Base-by-base conservation (phyloP, 2,329 filamentous ascomycete species). In the Scedosporium dehoogii region DNA sequence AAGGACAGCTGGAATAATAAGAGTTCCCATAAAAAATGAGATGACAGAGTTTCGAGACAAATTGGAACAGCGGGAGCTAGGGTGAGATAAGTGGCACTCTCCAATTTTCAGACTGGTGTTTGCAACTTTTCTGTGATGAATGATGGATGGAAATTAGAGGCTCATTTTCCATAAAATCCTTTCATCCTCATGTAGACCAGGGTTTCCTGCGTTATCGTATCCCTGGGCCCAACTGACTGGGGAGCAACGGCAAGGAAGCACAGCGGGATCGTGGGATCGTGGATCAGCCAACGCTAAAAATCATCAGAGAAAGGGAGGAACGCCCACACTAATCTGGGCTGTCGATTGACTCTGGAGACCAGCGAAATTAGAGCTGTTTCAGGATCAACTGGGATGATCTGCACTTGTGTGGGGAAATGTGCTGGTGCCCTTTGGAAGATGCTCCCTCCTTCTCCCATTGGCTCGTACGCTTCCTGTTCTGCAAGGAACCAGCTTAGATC, bases 361-460 rank as follows among this genome's bases (percentile, higher is more conserved):
- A 29, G 55, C 46, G 59, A 61, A 56, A 61, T 61, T 61, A 61
- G 46, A 56, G 48, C 59, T 51, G 59, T 61, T 61, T 61, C 59
- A 61, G 59, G 59, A 55, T 56, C 59, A 38, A 56, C 46, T 51
- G 33, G 59, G 42, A 38, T 61, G 59, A 61, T 61, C 46, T 55
- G 27, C 59, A 6, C n/a, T 10, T 33, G 27, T 33, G 55, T 33
- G 55, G 55, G 55, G 55, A 58, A 58, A 27, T 23, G 23, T 14
- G 51, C 51, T 29, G 51, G 51, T 18, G 18, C 16, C 18, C 44
- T 55, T 25, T 27, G 23, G 51, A 29, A 23, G 51, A 25, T 14
- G 12, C 6, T 12, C 21, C 10, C 21, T 23, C 51, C 23, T 18
- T 18, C 51, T 55, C 51, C 23, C 23, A 55, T 55, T 55, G 51